Evolutionary conservation across 106 monocot genomes (phyloP).

Genomic region (Apostasia ramifera): DNA sequence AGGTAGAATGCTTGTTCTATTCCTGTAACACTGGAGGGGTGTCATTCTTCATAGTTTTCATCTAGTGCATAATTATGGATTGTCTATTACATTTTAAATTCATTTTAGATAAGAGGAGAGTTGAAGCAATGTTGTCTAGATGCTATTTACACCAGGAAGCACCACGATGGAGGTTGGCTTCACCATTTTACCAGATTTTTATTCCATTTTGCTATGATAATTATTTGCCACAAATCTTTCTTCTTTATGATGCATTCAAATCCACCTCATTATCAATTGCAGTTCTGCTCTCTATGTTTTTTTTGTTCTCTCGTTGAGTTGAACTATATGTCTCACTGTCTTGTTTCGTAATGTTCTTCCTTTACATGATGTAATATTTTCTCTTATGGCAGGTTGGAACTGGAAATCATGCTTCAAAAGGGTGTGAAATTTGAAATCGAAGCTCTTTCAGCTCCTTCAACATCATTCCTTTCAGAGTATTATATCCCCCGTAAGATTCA

Average conservation of each 20-base stretch:
- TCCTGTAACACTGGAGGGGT: not conserved
- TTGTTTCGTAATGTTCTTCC: not conserved
- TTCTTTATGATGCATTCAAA: not conserved
- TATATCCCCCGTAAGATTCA: conserved; percentile 61
- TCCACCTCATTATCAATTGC: no score
- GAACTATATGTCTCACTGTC: not conserved
- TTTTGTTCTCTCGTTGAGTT: not conserved
- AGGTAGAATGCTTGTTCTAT: conserved; percentile 30
- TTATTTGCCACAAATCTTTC: not conserved
- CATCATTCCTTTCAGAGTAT: conserved; percentile 49
- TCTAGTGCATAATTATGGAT: not conserved
- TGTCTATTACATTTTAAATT: not conserved
- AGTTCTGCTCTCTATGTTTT: not conserved
- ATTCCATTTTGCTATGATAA: not conserved
- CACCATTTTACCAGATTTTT: not conserved
- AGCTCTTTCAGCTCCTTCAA: conserved; percentile 44
- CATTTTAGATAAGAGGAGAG: conserved; percentile 73
- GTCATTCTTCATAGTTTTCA: not conserved
- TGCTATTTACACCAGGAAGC: conserved; percentile 78
- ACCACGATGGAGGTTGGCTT: conserved; percentile 71
- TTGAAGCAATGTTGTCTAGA: conserved; percentile 65
- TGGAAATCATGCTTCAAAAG: conserved; percentile 57
- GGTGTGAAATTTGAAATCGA: conserved; percentile 77
- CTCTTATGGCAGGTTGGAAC: conserved; percentile 39
- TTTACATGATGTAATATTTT: not conserved